Base-by-base conservation (phyloP, 1,139 yeast species). In the Yamadazyma buinensis region DNA sequence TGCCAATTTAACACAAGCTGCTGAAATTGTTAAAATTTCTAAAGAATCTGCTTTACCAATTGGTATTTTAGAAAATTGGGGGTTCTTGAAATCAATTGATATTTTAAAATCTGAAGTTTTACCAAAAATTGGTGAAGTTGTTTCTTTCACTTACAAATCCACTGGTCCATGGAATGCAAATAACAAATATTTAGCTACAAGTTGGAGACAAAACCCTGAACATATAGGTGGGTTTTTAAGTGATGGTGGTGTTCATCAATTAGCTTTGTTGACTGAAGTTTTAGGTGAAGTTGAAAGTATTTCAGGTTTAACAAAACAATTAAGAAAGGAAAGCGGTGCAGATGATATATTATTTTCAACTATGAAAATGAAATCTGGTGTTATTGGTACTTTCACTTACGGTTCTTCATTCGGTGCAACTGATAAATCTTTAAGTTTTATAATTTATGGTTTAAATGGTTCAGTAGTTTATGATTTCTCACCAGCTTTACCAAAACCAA, bases 241-340 rank as follows among this genome's bases (percentile, higher is more conserved):
- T 45, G 97, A 88, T 54, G 96, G 96, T 49, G 97, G 97, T 55
- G 97, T 88, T 11, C 97, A 88, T 61, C 96, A 88, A 60, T 66
- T 88, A 57, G 95, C 95, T 3, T 64, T 86, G 29, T 72, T 88
- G 48, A 86, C 95, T 8, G 87, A 77, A 42, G 78, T 86, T n/a
- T 68, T 88, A 40, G 96, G 97, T 32, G 68, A 71, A 23, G 82
- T 86, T 15, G 78, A 73, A 36, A 61, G 80, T 4, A 75, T 87
- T 24, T 72, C 84, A 39, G 95, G 85, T 8, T 73, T 75, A 46
- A 80, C 96, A 13, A 77, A 67, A 44, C 96, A 87, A 62, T 70
- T 86, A 35, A 75, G 86, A 53, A 67, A 78, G 49, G 75, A 72
- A 48, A 79, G 92, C 42, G 96, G 96, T 31, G 73, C 82, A 38